Evolutionary conservation across 1,139 yeast genomes (phyloP).

Genomic region (Magnusiomyces sp.): DNA sequence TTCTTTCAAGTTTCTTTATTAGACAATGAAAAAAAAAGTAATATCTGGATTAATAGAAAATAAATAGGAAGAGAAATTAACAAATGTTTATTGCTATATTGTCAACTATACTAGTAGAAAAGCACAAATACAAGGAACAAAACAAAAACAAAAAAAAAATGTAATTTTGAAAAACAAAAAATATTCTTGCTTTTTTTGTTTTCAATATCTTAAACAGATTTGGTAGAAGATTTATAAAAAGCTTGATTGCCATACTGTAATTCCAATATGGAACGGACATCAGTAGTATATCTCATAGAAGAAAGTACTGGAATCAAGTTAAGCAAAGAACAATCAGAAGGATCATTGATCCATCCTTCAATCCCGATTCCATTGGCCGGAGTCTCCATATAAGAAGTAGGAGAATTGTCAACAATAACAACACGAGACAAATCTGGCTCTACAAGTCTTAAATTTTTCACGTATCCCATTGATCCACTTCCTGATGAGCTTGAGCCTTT

Average conservation of each 20-base stretch:
- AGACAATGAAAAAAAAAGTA: too few species aligned
- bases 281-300: slow-evolving; percentile 71
- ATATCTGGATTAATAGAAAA: too few species aligned
- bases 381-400: slow-evolving; percentile 75
- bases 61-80: too few species aligned
- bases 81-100: too few species aligned
- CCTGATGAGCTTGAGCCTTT: neutral
- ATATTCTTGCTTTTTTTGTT: too few species aligned
- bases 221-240: neutral
- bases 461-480: slow-evolving; percentile 52
- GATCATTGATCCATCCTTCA: slow-evolving; percentile 97
- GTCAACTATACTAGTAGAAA: too few species aligned
- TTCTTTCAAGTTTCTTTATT: too few species aligned
- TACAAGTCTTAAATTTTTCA: slow-evolving; percentile 65
- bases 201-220: too few species aligned
- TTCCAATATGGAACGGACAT: slow-evolving; percentile 75
- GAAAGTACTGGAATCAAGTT: slow-evolving; percentile 73
- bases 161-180: too few species aligned
- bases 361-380: slow-evolving; percentile 84
- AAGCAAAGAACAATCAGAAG: slow-evolving; percentile 73
- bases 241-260: slow-evolving; percentile 59
- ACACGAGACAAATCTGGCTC: slow-evolving; percentile 57
- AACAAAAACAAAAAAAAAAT: too few species aligned
- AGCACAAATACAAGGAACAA: too few species aligned
- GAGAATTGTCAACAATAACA: slow-evolving; percentile 84